Conservation (phyloP, 768 basidiomycete species). For the Naganishia vishniacii region DNA sequence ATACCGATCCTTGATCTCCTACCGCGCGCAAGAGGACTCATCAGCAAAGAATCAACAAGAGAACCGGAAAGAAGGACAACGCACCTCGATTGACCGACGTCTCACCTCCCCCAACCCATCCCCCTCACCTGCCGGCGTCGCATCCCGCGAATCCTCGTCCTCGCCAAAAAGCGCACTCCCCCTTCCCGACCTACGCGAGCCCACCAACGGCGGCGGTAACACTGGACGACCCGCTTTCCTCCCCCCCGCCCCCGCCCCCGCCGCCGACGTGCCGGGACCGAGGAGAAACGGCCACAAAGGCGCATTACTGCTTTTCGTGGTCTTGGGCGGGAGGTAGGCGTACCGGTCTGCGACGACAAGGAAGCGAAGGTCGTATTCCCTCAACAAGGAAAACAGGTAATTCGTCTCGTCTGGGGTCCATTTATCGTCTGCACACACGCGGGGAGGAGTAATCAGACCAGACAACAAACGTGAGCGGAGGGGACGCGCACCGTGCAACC, state of each 20-base stretch:
- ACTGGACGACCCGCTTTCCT: neutral
- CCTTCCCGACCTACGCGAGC: constrained; percentile 22
- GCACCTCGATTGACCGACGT: constrained; percentile 22
- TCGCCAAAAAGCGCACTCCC: constrained; percentile 1
- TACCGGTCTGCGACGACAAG: constrained; percentile 87
- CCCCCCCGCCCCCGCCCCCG: too few species aligned
- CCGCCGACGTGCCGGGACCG: too few species aligned
- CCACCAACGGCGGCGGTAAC: too few species aligned
- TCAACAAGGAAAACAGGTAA: constrained; percentile 74
- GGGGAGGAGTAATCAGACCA: neutral
- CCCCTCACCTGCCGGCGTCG: constrained; percentile 31
- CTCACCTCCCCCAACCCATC: constrained; percentile 56
- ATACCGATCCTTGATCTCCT: constrained; percentile 90
- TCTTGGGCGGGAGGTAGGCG: constrained; percentile 58
- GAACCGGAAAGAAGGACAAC: too few species aligned
- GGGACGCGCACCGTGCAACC: constrained; percentile 61
- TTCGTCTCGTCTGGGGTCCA: constrained; percentile 94
- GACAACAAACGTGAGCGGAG: neutral
- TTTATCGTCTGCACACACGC: constrained; percentile 64
- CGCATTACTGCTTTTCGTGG: too few species aligned
- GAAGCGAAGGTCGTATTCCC: constrained; percentile 81
- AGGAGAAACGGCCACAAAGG: too few species aligned
- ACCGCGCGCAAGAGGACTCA: constrained; percentile 44
- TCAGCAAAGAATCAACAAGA: too few species aligned
- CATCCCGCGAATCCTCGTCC: constrained; percentile 45